These are phyloP conservation scores for Kockiozyma suomiensis DNA, from an alignment of 805 yeast species.

Conservation along the genomic window DNA sequence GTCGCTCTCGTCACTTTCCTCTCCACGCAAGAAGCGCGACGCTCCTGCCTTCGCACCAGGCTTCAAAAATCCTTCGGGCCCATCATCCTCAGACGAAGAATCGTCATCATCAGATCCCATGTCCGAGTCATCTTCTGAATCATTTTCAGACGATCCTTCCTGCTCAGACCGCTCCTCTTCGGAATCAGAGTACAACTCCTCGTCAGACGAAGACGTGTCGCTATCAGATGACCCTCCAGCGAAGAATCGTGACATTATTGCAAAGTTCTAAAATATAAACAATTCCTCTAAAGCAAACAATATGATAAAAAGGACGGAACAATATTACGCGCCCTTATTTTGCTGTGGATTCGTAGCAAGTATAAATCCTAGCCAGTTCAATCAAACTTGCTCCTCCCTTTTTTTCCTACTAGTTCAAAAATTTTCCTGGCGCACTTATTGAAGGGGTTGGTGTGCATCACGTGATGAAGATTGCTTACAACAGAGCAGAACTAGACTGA, in stretches of 20 bases:
- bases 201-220: conserved; percentile 66
- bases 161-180: conserved; percentile 41
- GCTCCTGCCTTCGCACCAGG: conserved; percentile 42
- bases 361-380: not conserved
- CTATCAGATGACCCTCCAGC: conserved; percentile 56
- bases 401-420: conserved; percentile 1
- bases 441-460: no score
- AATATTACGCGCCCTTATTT: not conserved
- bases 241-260: conserved; percentile 83
- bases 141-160: conserved; percentile 38
- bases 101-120: conserved; percentile 46
- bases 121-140: conserved; percentile 48
- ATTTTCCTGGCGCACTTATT: conserved; percentile 1
- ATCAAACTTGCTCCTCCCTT: not conserved
- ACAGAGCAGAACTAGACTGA: no score
- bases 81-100: conserved; percentile 43
- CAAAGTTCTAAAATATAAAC: not conserved
- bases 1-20: conserved; percentile 46
- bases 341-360: not conserved
- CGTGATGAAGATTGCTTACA: no score
- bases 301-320: no score
- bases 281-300: not conserved
- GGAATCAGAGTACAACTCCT: conserved; percentile 52
- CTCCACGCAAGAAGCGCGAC: conserved; percentile 45
- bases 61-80: conserved; percentile 43